phyloP scores from a whole-genome alignment of 139 green algal genomes.

The Spirogloea muscicola region DNA sequence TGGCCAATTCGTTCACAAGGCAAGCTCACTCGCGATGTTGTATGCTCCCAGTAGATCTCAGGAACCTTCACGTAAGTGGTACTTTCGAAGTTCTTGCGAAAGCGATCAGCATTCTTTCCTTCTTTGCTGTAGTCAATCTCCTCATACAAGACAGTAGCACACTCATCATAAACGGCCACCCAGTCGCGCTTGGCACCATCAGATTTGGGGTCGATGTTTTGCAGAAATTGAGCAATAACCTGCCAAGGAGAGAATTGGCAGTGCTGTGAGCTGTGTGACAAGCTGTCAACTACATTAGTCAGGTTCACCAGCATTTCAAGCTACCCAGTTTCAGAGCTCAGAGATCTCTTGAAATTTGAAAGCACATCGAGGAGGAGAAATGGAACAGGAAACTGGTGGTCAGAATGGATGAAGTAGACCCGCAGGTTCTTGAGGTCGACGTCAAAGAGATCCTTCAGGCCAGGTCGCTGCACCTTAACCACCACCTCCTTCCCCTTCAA shows the following conservation, averaged over 20 bases:
- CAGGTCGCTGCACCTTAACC: constrained; percentile 96
- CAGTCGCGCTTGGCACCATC: constrained; percentile 96
- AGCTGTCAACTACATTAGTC: no score
- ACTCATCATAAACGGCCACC: constrained; percentile 99
- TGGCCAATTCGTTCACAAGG: no score
- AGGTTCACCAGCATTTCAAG: not conserved
- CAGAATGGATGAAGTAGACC: not conserved
- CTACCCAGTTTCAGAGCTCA: no score
- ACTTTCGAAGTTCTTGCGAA: constrained; percentile 73
- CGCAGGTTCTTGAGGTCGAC: constrained; percentile 96
- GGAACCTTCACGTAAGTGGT: constrained; percentile 92
- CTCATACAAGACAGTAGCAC: constrained; percentile 90
- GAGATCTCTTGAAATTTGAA: not conserved
- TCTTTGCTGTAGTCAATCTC: constrained; percentile 62
- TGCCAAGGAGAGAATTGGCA: no score
- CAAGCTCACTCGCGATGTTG: constrained; percentile 50
- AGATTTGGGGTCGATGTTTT: constrained; percentile 87
- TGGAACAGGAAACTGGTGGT: not conserved
- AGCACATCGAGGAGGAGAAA: not conserved
- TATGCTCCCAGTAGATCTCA: constrained; percentile 82
- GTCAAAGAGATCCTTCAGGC: constrained; percentile 92
- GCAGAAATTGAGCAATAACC: constrained; percentile 43
- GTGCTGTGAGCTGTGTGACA: no score
- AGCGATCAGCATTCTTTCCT: constrained; percentile 82
- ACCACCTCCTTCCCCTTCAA: constrained; percentile 81